These are phyloP conservation scores for Parachaetomium inaequale DNA, from an alignment of 495 filamentous ascomycete species.

Conservation along the genomic window DNA sequence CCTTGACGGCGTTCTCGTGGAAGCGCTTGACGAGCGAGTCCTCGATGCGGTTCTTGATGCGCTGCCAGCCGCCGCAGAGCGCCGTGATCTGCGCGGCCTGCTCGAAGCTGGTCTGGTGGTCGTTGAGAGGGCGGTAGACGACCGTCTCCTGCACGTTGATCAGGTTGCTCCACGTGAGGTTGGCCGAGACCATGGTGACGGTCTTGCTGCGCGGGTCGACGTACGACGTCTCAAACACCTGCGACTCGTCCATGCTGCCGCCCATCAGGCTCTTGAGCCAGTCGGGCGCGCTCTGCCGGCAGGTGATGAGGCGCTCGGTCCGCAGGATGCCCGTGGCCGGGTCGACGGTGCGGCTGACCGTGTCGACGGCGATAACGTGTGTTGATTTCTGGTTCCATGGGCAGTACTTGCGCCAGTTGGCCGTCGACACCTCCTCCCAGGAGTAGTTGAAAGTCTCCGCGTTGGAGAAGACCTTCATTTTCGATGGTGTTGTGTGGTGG, in stretches of 20 bases:
- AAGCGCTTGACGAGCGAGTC: constrained; percentile 85
- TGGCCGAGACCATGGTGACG: constrained; percentile 90
- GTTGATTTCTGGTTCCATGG: constrained; percentile 95
- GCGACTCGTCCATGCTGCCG: constrained; percentile 61
- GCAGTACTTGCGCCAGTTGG: constrained; percentile 98
- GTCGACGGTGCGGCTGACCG: constrained; percentile 77
- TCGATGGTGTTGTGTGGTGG: constrained; percentile 14
- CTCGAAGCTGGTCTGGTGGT: constrained; percentile 68
- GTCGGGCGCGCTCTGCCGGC: constrained; percentile 80
- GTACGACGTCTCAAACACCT: constrained; percentile 92
- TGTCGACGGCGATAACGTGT: constrained; percentile 94
- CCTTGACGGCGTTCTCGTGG: constrained; percentile 81
- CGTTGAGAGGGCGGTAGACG: constrained; percentile 65
- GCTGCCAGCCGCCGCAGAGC: constrained; percentile 92
- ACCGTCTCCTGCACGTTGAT: constrained; percentile 88
- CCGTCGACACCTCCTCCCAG: constrained; percentile 98
- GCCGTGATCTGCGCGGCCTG: constrained; percentile 92
- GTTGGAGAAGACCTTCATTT: constrained; percentile 94
- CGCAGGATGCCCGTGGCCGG: constrained; percentile 80
- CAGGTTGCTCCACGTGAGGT: constrained; percentile 85
- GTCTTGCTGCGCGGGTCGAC: constrained; percentile 77
- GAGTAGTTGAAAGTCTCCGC: constrained; percentile 89
- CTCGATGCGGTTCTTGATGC: constrained; percentile 89
- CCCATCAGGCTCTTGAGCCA: constrained; percentile 80
- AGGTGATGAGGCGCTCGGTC: constrained; percentile 95